Conservation (phyloP, 202 grass and related monocot genomes). For the Elaeis oleifera region DNA sequence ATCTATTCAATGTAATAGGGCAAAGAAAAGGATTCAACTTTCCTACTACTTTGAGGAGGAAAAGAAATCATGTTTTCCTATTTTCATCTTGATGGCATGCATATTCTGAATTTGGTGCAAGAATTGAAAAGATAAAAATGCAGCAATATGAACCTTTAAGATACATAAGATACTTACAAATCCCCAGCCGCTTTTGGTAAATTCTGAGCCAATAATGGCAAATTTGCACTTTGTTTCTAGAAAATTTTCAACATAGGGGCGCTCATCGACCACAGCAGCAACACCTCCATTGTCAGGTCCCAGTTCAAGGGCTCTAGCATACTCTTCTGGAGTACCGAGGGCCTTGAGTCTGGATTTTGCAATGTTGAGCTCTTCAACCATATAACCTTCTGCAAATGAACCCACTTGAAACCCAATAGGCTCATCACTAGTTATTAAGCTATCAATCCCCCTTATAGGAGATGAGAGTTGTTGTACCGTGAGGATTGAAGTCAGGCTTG, state of each 20-base stretch:
- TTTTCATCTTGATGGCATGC: too few species aligned
- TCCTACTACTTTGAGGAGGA: too few species aligned
- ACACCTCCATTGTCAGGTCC: slow-evolving; percentile 79
- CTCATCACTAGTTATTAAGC: slow-evolving; percentile 50
- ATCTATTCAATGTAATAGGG: too few species aligned
- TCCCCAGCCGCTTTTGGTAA: slow-evolving; percentile 85
- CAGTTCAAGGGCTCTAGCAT: slow-evolving; percentile 47
- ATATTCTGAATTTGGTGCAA: too few species aligned
- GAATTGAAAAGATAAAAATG: too few species aligned
- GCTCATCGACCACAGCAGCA: slow-evolving; percentile 77
- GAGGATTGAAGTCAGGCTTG: slow-evolving; percentile 92
- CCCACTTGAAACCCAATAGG: slow-evolving; percentile 87
- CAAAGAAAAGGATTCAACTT: too few species aligned
- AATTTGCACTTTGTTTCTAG: slow-evolving; percentile 53
- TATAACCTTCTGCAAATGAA: slow-evolving; percentile 78
- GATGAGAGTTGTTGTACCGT: slow-evolving; percentile 82
- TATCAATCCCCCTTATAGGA: slow-evolving; percentile 71
- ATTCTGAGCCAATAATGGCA: slow-evolving; percentile 67
- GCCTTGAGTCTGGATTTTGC: slow-evolving; percentile 46
- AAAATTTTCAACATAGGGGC: slow-evolving; percentile 75
- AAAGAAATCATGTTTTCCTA: too few species aligned
- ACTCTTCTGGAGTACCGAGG: slow-evolving; percentile 62
- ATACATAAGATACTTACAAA: slow-evolving; percentile 61
- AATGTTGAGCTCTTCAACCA: slow-evolving; percentile 71
- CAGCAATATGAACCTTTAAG: neutral